Percentiles rank a stretch among this genome's conserved stretches.
Conservation (phyloP, 2,329 filamentous ascomycete genomes). For the Teratosphaeria nubilosa region DNA sequence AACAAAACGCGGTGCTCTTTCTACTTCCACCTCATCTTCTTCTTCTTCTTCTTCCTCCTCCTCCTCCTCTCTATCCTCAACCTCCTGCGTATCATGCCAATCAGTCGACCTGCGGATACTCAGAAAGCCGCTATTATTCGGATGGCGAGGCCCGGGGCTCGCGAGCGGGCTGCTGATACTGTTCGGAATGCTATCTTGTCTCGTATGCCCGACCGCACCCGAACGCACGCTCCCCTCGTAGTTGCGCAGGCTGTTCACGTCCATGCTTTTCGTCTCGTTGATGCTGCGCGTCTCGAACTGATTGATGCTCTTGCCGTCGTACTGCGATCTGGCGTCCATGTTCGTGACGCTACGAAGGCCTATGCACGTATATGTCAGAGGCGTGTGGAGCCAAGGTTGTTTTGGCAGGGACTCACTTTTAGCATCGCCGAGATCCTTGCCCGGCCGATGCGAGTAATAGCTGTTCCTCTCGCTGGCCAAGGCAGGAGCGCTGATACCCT, state of each 20-base stretch:
- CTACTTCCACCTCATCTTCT: neutral
- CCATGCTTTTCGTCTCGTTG: conserved; percentile 8
- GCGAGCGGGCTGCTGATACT: conserved; percentile 62
- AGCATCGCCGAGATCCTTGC: conserved; percentile 17
- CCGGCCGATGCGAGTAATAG: conserved; percentile 46
- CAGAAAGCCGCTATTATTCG: conserved; percentile 11
- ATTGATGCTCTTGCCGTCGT: conserved; percentile 9
- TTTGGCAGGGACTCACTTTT: conserved; percentile 10
- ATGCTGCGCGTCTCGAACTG: conserved; percentile 13
- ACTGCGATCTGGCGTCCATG: conserved; percentile 33
- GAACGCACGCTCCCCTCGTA: conserved; percentile 74
- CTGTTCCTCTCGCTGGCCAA: conserved; percentile 70
- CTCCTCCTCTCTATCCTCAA: conserved; percentile 6
- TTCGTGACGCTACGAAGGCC: conserved; percentile 21
- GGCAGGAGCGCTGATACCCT: conserved; percentile 42
- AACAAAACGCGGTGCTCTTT: neutral
- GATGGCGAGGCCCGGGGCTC: conserved; percentile 31
- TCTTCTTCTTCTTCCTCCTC: neutral
- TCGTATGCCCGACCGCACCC: conserved; percentile 63
- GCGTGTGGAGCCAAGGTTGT: neutral
- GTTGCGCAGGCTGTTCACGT: conserved; percentile 60
- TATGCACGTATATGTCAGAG: neutral
- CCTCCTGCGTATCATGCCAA: conserved; percentile 11
- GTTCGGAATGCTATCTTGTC: conserved; percentile 72
- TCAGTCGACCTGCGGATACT: conserved; percentile 15